These are phyloP conservation scores for Pichia insulana DNA, from an alignment of 805 yeast species.

Conservation along the genomic window DNA sequence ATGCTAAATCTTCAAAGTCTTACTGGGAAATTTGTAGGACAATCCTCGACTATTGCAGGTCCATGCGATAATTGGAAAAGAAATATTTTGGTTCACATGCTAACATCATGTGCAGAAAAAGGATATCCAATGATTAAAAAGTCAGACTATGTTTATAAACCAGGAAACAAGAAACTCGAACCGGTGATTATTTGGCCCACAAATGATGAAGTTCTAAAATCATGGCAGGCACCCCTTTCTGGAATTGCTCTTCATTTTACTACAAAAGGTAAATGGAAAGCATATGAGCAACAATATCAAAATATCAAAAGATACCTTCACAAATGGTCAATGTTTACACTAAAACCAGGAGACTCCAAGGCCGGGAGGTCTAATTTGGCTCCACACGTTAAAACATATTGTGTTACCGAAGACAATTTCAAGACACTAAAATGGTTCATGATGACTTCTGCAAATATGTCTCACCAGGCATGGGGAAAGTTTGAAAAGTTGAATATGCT, in stretches of 20 bases:
- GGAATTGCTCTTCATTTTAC: slow-evolving; percentile 25
- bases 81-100: slow-evolving; percentile 39
- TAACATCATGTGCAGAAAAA: slow-evolving; percentile 37
- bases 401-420: slow-evolving; percentile 44
- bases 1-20: slow-evolving; percentile 24
- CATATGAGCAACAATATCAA: slow-evolving; percentile 30
- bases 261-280: slow-evolving; percentile 14
- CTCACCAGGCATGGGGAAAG: slow-evolving; percentile 77
- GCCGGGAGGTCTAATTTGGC: slow-evolving; percentile 23
- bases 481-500: slow-evolving; percentile 22
- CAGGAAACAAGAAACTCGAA: slow-evolving; percentile 10
- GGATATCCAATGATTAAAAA: slow-evolving; percentile 17
- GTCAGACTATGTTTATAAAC: slow-evolving; percentile 11
- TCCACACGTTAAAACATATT: slow-evolving; percentile 60
- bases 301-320: slow-evolving; percentile 36
- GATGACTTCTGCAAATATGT: slow-evolving; percentile 66
- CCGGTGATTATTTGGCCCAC: slow-evolving; percentile 31
- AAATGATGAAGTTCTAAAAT: slow-evolving; percentile 17
- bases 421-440: slow-evolving; percentile 55
- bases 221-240: slow-evolving; percentile 17
- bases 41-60: slow-evolving; percentile 41
- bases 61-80: slow-evolving; percentile 29
- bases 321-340: slow-evolving; percentile 32
- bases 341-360: slow-evolving; percentile 12
- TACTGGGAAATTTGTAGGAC: slow-evolving; percentile 32